Evolutionary conservation across 2,329 filamentous ascomycete species (phyloP).

Genomic region (Alternaria sp.): DNA sequence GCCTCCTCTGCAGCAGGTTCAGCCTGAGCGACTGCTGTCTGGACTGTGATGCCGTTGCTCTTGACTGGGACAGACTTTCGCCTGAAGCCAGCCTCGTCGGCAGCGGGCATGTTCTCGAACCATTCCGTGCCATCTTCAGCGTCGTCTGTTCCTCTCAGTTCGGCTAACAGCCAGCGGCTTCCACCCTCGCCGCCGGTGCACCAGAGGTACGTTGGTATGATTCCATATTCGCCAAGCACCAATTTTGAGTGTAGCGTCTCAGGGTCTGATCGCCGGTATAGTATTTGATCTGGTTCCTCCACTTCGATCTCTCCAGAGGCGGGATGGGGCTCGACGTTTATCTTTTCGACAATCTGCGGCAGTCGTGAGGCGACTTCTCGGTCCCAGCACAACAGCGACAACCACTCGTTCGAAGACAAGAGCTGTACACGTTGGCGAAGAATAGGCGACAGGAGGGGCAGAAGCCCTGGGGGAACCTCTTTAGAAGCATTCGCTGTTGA

Average conservation of each 20-base stretch:
- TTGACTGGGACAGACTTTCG: conserved; percentile 33
- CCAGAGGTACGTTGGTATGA: conserved; percentile 74
- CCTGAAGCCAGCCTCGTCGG: conserved; percentile 61
- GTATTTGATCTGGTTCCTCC: conserved; percentile 68
- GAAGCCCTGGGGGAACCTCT: conserved; percentile 66
- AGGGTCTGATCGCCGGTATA: conserved; percentile 73
- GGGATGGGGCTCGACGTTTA: conserved; percentile 79
- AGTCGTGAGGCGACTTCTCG: conserved; percentile 65
- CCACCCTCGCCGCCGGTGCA: conserved; percentile 71
- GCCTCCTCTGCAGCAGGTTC: conserved; percentile 24
- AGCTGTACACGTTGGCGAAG: conserved; percentile 70
- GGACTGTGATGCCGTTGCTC: conserved; percentile 25
- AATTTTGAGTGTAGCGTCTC: conserved; percentile 78
- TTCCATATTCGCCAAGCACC: conserved; percentile 66
- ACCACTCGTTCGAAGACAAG: conserved; percentile 73
- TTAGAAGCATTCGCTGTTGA: conserved; percentile 67
- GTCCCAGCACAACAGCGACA: conserved; percentile 76
- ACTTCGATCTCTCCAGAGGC: conserved; percentile 81
- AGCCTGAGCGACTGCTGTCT: conserved; percentile 17
- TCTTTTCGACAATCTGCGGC: conserved; percentile 67
- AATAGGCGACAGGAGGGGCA: conserved; percentile 69
- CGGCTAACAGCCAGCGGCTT: conserved; percentile 75
- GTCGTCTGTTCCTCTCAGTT: conserved; percentile 68
- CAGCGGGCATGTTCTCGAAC: conserved; percentile 66
- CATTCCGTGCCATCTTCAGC: conserved; percentile 65